Base-by-base conservation (phyloP, 1,139 yeast species). In the Geotrichum armillariae region DNA sequence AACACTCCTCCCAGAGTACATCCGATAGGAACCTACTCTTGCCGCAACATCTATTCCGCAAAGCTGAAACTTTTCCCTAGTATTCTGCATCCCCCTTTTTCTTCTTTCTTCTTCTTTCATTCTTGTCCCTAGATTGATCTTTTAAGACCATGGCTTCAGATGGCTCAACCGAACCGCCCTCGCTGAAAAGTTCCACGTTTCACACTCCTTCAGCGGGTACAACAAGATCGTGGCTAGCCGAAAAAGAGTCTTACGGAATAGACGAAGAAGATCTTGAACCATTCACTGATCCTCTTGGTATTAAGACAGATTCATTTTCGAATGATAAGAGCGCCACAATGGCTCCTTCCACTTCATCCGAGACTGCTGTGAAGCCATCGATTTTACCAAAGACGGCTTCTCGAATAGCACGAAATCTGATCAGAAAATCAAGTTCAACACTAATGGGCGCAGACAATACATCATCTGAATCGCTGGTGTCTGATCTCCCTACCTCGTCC, bases 161-260 rank as follows among this genome's bases (percentile, higher is more conserved):
- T 12, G 40, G 27, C 8, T n/a, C 40, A 7, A n/a, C 18, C 23
- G 27, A 36, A 20, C n/a, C 37, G 12, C 14, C 37, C 22, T 27
- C 38, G 8, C 16, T 31, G 16, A 41, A 32, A n/a, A 12, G 21
- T 4, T 14, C 39, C 18, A 43, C 47, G n/a, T 47, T 47, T 25
- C 47, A 47, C 20, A 47, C 52, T 18, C 52, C 48, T 1, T 20
- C 48, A 6, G 37, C 40, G 11, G 45, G 40, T 17, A 18, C 48
- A 7, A 17, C 52, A 6, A 37, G 48, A 18, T 49, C 52, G 17
- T 49, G 52, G 52, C 41, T 49, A 8, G 52, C 52, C 7, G 52
- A 44, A 23, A 49, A 49, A 23, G 40, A 42, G 11, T 49, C 52
- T 3, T 49, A 49, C 23, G 52, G 43, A 20, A 18, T 43, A 9